phyloP scores from a whole-genome alignment of 148 eudicot species.

The Fagopyrum homotropicum region DNA sequence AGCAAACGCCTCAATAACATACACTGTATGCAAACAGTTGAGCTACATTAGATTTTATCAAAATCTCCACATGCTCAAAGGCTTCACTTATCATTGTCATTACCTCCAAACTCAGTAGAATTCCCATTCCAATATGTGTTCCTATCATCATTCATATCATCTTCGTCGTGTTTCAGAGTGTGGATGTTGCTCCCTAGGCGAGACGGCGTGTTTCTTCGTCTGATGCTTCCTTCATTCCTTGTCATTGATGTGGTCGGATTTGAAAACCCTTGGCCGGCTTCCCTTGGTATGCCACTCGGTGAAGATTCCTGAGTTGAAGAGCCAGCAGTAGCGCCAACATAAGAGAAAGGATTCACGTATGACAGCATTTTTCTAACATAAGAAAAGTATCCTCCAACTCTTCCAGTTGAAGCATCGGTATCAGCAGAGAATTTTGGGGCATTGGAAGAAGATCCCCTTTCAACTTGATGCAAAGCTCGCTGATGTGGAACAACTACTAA shows the following conservation, averaged over 20 bases:
- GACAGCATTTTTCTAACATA: conserved; percentile 33
- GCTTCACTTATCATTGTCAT: conserved; percentile 17
- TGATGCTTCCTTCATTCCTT: conserved; percentile 18
- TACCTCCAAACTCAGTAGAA: conserved; percentile 54
- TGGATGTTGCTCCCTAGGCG: conserved; percentile 51
- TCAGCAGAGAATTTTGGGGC: conserved; percentile 14
- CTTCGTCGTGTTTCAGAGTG: conserved; percentile 53
- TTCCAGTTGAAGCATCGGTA: conserved; percentile 20
- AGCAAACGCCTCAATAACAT: not conserved
- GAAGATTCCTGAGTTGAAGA: conserved; percentile 35
- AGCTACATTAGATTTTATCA: not conserved
- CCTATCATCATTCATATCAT: conserved; percentile 29
- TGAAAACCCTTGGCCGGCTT: conserved; percentile 11
- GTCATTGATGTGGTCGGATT: conserved; percentile 16
- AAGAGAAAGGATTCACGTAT: conserved; percentile 44
- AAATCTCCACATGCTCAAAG: not conserved
- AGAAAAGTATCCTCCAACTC: conserved; percentile 39
- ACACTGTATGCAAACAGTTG: not conserved
- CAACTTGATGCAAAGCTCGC: conserved; percentile 13
- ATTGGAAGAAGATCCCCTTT: conserved; percentile 17
- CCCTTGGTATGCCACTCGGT: conserved; percentile 19
- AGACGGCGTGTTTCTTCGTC: conserved; percentile 19
- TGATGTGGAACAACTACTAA: conserved; percentile 36
- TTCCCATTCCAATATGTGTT: conserved; percentile 64
- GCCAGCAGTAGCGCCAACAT: conserved; percentile 32